Evolutionary conservation across 2,329 filamentous ascomycete genomes (phyloP), one percentile per base, ranked within the genome.

Genomic region (Aspergillus sp.): DNA sequence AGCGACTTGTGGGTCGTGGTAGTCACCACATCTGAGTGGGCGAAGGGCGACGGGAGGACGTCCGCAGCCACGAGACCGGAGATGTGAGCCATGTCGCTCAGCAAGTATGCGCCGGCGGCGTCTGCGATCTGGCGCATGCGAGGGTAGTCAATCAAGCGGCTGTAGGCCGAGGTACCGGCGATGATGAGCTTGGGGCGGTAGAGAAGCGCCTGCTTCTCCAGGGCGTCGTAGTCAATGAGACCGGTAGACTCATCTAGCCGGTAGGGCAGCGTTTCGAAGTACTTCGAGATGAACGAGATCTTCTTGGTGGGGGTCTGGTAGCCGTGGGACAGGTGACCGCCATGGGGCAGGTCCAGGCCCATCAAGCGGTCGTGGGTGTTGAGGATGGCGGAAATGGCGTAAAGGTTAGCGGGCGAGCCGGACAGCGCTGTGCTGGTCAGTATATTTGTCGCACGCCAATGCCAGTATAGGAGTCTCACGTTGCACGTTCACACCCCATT

Each of bases 1-100:
- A 99, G 90, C 58, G 93, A 97, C 87, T 99, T 99, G 88, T 99
- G 95, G 50, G 95, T 99, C 64, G 95, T 99, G 65, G 95, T 99
- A 65, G 95, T 99, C 70, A 99, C 95, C 60, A 99, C 90, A 76
- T 99, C 95, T 68, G 95, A 94, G 78, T 96, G 84, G 65, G 87
- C 84, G 83, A 99, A 99, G 48, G 95, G 95, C 52, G 91, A 93
- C 65, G 93, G 92, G 75, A 98, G 95, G 69, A 97, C 95, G 70
- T 89, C 91, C 63, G 92, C 92, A 54, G 95, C 92, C 66, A 99
- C 91, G 52, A 99, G 87, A 73, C 95, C 95, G 52, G 94, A 98
- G 77, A 99, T 98, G 81, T 99, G 95, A 59, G 95, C 95, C 92
- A 99, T 99, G 74, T 99, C 95, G 66, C 95, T 92, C 65, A 99